Percentiles rank a stretch among this genome's conserved stretches.
Conservation (phyloP, 139 green algal genomes). For the Ulvella scutata region DNA sequence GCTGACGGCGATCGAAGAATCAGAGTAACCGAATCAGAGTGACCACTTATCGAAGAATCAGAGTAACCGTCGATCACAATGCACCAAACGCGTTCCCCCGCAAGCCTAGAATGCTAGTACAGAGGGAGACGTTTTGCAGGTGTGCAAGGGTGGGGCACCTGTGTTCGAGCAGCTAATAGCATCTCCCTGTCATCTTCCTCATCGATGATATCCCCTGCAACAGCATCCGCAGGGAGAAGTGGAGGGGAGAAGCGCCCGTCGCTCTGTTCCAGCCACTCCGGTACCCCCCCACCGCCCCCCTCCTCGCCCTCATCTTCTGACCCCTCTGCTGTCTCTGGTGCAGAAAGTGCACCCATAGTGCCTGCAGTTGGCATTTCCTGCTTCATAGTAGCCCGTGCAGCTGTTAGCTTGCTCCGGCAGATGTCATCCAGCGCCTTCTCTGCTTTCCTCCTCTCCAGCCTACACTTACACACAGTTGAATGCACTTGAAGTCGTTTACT, state of each 20-base stretch:
- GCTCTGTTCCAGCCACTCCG: not conserved
- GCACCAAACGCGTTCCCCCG: not conserved
- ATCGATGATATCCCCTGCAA: conserved; percentile 38
- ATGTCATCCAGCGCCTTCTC: not conserved
- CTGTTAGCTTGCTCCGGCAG: not conserved
- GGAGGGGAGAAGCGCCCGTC: conserved; percentile 42
- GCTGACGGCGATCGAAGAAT: too few species aligned
- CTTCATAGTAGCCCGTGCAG: not conserved
- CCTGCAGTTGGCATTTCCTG: not conserved
- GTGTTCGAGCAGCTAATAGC: conserved; percentile 21
- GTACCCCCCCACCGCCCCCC: not conserved
- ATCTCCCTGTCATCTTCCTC: conserved; percentile 57
- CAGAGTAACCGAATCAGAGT: not conserved
- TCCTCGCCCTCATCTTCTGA: conserved; percentile 8
- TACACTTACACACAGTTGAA: too few species aligned
- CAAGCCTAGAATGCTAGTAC: not conserved
- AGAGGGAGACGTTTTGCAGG: conserved; percentile 1
- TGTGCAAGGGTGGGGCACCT: conserved; percentile 14
- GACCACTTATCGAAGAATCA: not conserved
- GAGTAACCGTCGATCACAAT: not conserved
- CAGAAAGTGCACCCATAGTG: not conserved
- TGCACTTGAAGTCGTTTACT: too few species aligned
- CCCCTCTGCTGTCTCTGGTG: not conserved
- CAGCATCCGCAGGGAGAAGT: conserved; percentile 16
- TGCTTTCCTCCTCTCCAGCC: not conserved